Conservation (phyloP, 2,329 filamentous ascomycete species). For the Amauroascus niger region DNA sequence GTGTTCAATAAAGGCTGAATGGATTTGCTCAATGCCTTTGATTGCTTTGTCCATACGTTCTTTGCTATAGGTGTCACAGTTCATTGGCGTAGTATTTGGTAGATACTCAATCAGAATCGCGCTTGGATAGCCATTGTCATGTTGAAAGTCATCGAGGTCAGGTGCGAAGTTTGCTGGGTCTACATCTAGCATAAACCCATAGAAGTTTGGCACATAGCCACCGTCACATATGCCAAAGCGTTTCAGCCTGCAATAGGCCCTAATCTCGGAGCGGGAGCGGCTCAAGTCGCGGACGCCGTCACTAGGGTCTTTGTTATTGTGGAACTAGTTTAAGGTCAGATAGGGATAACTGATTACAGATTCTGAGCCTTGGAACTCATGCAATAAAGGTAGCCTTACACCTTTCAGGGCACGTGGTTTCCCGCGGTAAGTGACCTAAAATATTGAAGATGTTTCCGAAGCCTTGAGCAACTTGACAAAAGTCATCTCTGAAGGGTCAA, state of each 20-base stretch:
- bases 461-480: constrained; percentile 13
- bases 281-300: constrained; percentile 17
- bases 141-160: constrained; percentile 14
- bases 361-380: too few species aligned
- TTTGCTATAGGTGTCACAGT: constrained; percentile 15
- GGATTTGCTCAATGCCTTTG: constrained; percentile 14
- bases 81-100: constrained; percentile 14
- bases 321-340: constrained; percentile 12
- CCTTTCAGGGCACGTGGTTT: constrained; percentile 17
- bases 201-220: constrained; percentile 14
- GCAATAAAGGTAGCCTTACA: constrained; percentile 13
- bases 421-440: constrained; percentile 14
- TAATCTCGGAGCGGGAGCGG: constrained; percentile 15
- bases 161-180: background rate
- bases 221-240: constrained; percentile 13
- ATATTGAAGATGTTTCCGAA: constrained; percentile 16
- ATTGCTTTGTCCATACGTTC: constrained; percentile 14
- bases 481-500: constrained; percentile 13
- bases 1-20: constrained; percentile 16
- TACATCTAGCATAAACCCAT: constrained; percentile 13
- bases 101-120: constrained; percentile 17
- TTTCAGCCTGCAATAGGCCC: constrained; percentile 15
- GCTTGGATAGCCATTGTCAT: constrained; percentile 8
- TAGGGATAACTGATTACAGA: too few species aligned
- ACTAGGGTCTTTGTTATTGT: constrained; percentile 15